Percentiles rank a stretch among this genome's conserved stretches.
Conservation (phyloP, 768 basidiomycete species). For the Mycena pura region DNA sequence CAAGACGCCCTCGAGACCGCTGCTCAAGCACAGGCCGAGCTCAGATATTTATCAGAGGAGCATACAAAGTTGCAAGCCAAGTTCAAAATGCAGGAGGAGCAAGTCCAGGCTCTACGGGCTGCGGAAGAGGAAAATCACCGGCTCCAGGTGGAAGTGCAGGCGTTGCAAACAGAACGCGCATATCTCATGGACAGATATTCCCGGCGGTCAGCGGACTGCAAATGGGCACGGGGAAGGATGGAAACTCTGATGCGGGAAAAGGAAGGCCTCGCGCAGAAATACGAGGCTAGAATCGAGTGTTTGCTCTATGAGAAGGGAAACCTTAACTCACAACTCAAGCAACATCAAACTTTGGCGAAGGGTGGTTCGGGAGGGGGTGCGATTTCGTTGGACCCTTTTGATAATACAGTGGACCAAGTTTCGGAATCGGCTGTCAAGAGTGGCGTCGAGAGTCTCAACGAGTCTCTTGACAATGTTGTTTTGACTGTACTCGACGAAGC, state of each 20-base stretch:
- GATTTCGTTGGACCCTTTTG: constrained; percentile 19
- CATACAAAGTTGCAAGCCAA: too few species aligned
- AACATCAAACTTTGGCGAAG: not conserved
- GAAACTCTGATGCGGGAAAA: not conserved
- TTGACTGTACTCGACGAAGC: constrained; percentile 13
- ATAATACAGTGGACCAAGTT: constrained; percentile 23
- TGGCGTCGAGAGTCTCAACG: constrained; percentile 24
- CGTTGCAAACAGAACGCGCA: not conserved
- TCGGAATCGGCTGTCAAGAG: constrained; percentile 19
- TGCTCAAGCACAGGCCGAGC: too few species aligned
- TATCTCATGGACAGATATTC: not conserved
- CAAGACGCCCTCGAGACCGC: too few species aligned
- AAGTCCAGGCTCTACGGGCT: too few species aligned
- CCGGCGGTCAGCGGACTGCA: not conserved
- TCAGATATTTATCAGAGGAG: too few species aligned
- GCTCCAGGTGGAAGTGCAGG: not conserved
- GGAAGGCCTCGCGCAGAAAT: not conserved
- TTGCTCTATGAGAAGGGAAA: constrained; percentile 1
- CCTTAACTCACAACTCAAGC: not conserved
- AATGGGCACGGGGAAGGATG: not conserved
- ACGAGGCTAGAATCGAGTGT: not conserved
- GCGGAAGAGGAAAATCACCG: too few species aligned
- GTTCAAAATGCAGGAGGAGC: too few species aligned
- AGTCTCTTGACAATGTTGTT: constrained; percentile 17
- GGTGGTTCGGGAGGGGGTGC: not conserved